phyloP scores from a whole-genome alignment of 1,284 basidiomycete genomes.

The Leccinum pachyderme region DNA sequence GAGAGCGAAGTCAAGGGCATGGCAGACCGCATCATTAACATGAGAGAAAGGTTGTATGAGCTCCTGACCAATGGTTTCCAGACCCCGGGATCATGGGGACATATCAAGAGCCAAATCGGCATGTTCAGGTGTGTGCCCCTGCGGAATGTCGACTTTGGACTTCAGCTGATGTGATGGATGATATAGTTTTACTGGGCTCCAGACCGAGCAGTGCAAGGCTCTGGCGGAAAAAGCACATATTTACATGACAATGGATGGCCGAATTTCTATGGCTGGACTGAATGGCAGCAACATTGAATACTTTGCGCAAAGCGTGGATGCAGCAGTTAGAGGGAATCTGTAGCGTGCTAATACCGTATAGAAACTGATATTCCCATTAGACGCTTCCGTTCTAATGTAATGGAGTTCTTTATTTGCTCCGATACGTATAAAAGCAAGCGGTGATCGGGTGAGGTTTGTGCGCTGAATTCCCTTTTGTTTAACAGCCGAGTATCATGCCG shows the following conservation, averaged over 20 bases:
- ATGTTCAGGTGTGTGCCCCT: conserved; percentile 72
- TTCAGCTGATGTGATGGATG: conserved; percentile 4
- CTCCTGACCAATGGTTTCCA: conserved; percentile 76
- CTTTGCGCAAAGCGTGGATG: conserved; percentile 84
- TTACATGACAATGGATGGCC: conserved; percentile 89
- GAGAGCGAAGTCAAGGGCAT: conserved; percentile 90
- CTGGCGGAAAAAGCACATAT: conserved; percentile 92
- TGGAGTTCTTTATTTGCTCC: conserved; percentile 15
- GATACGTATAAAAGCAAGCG: conserved; percentile 17
- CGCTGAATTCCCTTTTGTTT: conserved; percentile 1
- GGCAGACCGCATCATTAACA: conserved; percentile 95
- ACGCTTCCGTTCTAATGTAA: conserved; percentile 23
- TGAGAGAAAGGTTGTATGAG: conserved; percentile 86
- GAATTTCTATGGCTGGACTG: conserved; percentile 95
- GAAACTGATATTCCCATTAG: conserved; percentile 17
- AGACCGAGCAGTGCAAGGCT: conserved; percentile 79
- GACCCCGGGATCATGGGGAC: conserved; percentile 94
- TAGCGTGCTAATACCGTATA: conserved; percentile 41
- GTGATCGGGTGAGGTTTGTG: conserved; percentile 14
- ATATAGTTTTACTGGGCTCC: conserved; percentile 83
- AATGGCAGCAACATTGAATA: conserved; percentile 89
- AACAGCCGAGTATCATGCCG: conserved; percentile 12
- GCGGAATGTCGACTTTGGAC: neutral
- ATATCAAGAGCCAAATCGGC: conserved; percentile 96
- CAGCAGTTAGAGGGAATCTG: conserved; percentile 78